A percentile compares a stretch with the other conserved stretches of the same genome.
Evolutionary conservation across 2,329 filamentous ascomycete species (phyloP).

Genomic region (Salinomyces thailandicus): DNA sequence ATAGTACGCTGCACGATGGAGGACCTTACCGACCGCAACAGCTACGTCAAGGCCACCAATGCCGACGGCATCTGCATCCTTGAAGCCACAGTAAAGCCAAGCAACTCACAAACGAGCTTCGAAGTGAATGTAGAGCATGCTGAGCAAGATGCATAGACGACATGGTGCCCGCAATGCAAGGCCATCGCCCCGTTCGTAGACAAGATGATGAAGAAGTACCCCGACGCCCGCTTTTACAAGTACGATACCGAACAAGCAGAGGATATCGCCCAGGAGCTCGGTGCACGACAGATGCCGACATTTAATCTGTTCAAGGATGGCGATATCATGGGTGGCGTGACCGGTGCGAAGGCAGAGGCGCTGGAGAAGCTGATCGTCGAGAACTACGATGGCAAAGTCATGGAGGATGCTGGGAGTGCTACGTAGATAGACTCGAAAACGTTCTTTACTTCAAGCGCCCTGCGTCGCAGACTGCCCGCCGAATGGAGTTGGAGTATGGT

Average conservation of each 20-base stretch:
- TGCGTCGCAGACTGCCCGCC: no score
- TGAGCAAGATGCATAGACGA: no score
- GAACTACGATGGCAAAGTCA: constrained; percentile 21
- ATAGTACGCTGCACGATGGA: constrained; percentile 17
- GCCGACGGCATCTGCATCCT: constrained; percentile 21
- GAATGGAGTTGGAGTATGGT: no score
- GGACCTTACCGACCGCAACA: constrained; percentile 18
- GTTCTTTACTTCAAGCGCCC: no score
- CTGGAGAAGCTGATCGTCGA: constrained; percentile 19
- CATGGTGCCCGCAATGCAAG: constrained; percentile 17
- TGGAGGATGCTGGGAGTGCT: constrained; percentile 9
- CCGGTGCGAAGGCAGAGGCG: constrained; percentile 21
- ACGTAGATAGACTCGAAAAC: no score
- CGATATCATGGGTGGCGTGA: constrained; percentile 20
- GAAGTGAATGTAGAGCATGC: neutral
- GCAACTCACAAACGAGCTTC: no score
- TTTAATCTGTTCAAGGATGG: constrained; percentile 27
- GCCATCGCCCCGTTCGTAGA: constrained; percentile 24
- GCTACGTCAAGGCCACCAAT: constrained; percentile 24
- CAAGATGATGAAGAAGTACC: constrained; percentile 22
- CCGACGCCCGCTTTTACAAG: constrained; percentile 22
- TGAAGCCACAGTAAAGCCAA: constrained; percentile 18
- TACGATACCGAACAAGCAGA: constrained; percentile 23
- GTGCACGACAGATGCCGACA: constrained; percentile 23
- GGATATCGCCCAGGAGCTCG: constrained; percentile 24